Evolutionary conservation across 768 basidiomycete genomes (phyloP).

Genomic region (Calocera viscosa): DNA sequence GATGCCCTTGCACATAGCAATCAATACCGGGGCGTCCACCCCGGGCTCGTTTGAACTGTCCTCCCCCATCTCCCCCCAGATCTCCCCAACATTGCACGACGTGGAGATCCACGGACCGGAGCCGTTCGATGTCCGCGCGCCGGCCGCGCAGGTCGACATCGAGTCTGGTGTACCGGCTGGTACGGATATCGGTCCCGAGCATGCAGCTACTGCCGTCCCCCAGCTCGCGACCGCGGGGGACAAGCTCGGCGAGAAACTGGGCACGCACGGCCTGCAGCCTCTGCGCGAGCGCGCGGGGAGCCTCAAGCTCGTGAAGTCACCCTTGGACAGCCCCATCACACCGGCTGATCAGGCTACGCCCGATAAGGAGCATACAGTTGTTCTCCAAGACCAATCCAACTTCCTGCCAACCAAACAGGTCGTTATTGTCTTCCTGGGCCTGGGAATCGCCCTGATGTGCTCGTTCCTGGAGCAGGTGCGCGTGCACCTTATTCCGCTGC

Average conservation of each 20-base stretch:
- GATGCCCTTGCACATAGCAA: background rate
- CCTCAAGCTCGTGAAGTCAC: background rate
- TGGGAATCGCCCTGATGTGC: slow-evolving; percentile 29
- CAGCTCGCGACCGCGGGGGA: background rate
- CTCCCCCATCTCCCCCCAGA: background rate
- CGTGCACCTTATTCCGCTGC: background rate
- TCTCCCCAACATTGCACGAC: slow-evolving; percentile 3
- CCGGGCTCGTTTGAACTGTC: background rate
- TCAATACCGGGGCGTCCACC: background rate
- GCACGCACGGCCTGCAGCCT: background rate
- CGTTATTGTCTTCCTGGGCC: slow-evolving; percentile 26
- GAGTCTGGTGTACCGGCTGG: background rate
- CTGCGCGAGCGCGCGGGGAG: background rate
- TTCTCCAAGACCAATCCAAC: slow-evolving; percentile 30
- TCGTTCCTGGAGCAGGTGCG: slow-evolving; percentile 28
- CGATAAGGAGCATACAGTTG: slow-evolving; percentile 11
- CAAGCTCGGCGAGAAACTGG: background rate
- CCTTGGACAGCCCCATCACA: background rate
- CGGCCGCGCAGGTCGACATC: background rate
- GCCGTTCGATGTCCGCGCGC: background rate
- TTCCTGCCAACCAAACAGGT: slow-evolving; percentile 28
- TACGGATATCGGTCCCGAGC: background rate
- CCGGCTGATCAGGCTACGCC: background rate
- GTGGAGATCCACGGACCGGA: background rate
- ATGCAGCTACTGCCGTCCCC: background rate